These are phyloP conservation scores for Epichloe hybrida DNA, from an alignment of 2,329 filamentous ascomycete species.

Conservation along the genomic window DNA sequence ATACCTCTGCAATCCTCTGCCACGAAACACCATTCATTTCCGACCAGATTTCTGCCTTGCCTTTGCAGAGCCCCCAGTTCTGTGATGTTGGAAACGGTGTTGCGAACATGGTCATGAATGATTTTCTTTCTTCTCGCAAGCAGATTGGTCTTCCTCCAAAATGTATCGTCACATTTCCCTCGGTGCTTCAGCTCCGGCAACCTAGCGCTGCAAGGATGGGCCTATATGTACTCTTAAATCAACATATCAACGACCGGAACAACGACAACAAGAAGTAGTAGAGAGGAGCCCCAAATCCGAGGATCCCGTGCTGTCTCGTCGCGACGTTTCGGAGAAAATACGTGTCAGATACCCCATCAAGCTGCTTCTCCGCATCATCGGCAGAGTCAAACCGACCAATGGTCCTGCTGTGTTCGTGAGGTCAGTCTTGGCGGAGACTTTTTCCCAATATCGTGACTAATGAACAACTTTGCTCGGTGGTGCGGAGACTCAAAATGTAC, in stretches of 20 bases:
- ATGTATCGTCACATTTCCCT: background rate
- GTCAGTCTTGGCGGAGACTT: background rate
- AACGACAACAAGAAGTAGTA: no score
- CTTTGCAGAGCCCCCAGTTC: background rate
- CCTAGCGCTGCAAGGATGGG: background rate
- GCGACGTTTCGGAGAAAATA: no score
- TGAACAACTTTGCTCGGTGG: background rate
- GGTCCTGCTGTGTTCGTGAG: background rate
- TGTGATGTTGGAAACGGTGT: background rate
- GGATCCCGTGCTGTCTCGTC: no score
- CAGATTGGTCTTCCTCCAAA: background rate
- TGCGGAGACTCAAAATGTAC: background rate
- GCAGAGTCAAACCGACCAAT: background rate
- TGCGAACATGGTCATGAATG: background rate
- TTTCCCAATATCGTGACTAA: background rate
- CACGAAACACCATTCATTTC: conserved; percentile 3
- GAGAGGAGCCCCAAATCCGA: no score
- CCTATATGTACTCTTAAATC: background rate
- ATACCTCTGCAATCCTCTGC: conserved; percentile 6
- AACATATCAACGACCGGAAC: no score
- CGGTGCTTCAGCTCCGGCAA: background rate
- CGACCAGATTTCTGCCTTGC: background rate
- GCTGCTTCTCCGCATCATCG: background rate
- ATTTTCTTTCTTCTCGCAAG: background rate
- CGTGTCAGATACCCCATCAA: background rate